Conservation (phyloP, 176 grass and related monocot genomes). For the Eragrostis nindensis region DNA sequence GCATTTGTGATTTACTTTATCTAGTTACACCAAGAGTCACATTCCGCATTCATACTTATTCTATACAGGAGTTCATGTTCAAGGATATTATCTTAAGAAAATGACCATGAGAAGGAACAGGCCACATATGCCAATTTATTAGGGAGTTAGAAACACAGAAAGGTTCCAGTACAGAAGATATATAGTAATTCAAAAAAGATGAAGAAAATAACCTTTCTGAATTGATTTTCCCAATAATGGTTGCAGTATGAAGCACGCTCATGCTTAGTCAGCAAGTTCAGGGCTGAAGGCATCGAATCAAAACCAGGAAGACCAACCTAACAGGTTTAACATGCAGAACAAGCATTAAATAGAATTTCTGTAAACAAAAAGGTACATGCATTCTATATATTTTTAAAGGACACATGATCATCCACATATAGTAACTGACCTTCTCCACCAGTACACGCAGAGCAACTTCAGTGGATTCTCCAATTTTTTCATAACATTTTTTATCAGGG, state of each 20-base stretch:
- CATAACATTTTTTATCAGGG: slow-evolving; percentile 90
- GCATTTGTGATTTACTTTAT: slow-evolving; percentile 25
- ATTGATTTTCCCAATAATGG: slow-evolving; percentile 96
- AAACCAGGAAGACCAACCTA: slow-evolving; percentile 99
- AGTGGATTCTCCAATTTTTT: slow-evolving; percentile 99
- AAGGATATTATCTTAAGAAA: neutral
- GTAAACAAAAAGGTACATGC: slow-evolving; percentile 23
- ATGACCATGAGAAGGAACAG: neutral
- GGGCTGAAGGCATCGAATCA: slow-evolving; percentile 97
- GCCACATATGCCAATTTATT: neutral
- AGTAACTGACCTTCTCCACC: slow-evolving; percentile 87
- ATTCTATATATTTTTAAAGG: neutral
- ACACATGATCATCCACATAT: slow-evolving; percentile 1
- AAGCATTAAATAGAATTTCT: slow-evolving; percentile 15
- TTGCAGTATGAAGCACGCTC: slow-evolving; percentile 99
- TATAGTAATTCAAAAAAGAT: slow-evolving; percentile 38
- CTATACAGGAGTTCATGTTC: slow-evolving; percentile 13
- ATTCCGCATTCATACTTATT: neutral
- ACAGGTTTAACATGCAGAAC: slow-evolving; percentile 25
- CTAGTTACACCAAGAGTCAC: slow-evolving; percentile 20
- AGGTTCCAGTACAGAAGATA: slow-evolving; percentile 36
- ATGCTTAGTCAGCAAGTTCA: slow-evolving; percentile 90
- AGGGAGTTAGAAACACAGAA: slow-evolving; percentile 7
- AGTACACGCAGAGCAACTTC: slow-evolving; percentile 96
- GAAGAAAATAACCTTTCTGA: slow-evolving; percentile 83